phyloP scores from a whole-genome alignment of 345 rosid species.

The Rhodamnia rubescens region DNA sequence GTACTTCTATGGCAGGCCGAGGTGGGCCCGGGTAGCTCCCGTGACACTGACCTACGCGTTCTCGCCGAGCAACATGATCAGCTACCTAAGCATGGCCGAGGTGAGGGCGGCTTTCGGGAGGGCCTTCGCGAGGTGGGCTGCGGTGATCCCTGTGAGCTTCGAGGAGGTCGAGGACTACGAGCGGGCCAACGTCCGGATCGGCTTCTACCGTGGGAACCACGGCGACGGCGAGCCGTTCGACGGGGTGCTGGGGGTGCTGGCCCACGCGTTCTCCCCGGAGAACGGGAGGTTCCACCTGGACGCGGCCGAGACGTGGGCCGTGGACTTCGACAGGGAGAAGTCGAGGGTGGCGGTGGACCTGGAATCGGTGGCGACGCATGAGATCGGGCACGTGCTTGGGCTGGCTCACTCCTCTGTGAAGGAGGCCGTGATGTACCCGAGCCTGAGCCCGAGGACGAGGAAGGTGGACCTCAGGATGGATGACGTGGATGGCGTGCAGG shows the following conservation, averaged over 20 bases:
- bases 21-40: constrained; percentile 48
- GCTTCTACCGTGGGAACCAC: constrained; percentile 54
- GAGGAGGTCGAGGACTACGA: constrained; percentile 28
- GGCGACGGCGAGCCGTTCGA: constrained; percentile 89
- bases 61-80: constrained; percentile 33
- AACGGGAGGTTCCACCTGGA: constrained; percentile 81
- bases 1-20: constrained; percentile 57
- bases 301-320: constrained; percentile 68
- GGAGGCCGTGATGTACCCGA: constrained; percentile 94
- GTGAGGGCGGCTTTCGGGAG: constrained; percentile 35
- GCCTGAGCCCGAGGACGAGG: constrained; percentile 47
- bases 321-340: constrained; percentile 34
- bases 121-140: constrained; percentile 68
- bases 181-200: constrained; percentile 54
- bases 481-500: constrained; percentile 76
- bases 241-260: constrained; percentile 77
- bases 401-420: constrained; percentile 66
- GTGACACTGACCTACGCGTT: constrained; percentile 56
- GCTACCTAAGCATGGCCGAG: constrained; percentile 35
- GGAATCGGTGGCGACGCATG: constrained; percentile 95
- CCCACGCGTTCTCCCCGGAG: constrained; percentile 82
- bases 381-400: constrained; percentile 86
- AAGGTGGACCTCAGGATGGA: constrained; percentile 63
- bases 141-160: constrained; percentile 63
- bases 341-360: constrained; percentile 64